phyloP scores from a whole-genome alignment of 2,329 filamentous ascomycete genomes.

The Aspergillus terreus region DNA sequence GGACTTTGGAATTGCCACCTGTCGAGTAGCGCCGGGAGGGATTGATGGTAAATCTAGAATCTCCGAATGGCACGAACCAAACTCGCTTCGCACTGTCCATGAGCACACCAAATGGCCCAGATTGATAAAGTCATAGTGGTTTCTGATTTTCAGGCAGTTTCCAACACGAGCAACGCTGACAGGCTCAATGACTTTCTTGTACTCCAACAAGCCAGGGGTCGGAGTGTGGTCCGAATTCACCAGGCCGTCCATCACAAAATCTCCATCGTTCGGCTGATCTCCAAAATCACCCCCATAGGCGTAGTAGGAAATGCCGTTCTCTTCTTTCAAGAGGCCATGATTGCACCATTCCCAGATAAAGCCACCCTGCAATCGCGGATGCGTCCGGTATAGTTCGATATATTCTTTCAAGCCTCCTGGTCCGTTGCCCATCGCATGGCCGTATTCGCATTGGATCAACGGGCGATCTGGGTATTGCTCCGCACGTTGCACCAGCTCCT shows the following conservation, averaged over 20 bases:
- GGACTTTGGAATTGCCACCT: neutral
- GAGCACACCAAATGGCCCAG: slow-evolving; percentile 40
- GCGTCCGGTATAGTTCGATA: slow-evolving; percentile 57
- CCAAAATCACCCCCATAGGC: slow-evolving; percentile 63
- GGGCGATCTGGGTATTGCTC: slow-evolving; percentile 40
- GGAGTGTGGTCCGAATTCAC: slow-evolving; percentile 49
- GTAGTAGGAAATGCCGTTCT: slow-evolving; percentile 39
- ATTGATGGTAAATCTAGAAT: slow-evolving; percentile 19
- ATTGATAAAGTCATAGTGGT: slow-evolving; percentile 50
- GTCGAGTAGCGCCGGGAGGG: slow-evolving; percentile 36
- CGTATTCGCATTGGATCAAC: slow-evolving; percentile 48
- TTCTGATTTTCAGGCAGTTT: slow-evolving; percentile 41
- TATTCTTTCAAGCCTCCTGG: slow-evolving; percentile 69
- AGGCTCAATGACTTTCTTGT: slow-evolving; percentile 56
- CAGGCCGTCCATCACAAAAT: slow-evolving; percentile 62
- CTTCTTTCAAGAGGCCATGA: slow-evolving; percentile 50
- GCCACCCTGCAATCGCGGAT: slow-evolving; percentile 62
- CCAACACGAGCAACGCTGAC: slow-evolving; percentile 42
- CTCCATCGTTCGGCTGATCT: slow-evolving; percentile 57
- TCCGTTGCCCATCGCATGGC: slow-evolving; percentile 69
- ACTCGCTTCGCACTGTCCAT: slow-evolving; percentile 23
- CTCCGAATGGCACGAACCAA: slow-evolving; percentile 39
- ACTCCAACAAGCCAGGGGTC: slow-evolving; percentile 55
- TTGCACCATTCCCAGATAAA: slow-evolving; percentile 67
- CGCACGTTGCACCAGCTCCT: slow-evolving; percentile 47